Evolutionary conservation across 2,329 filamentous ascomycete genomes (phyloP).

Genomic region (Microdochium trichocladiopsis): DNA sequence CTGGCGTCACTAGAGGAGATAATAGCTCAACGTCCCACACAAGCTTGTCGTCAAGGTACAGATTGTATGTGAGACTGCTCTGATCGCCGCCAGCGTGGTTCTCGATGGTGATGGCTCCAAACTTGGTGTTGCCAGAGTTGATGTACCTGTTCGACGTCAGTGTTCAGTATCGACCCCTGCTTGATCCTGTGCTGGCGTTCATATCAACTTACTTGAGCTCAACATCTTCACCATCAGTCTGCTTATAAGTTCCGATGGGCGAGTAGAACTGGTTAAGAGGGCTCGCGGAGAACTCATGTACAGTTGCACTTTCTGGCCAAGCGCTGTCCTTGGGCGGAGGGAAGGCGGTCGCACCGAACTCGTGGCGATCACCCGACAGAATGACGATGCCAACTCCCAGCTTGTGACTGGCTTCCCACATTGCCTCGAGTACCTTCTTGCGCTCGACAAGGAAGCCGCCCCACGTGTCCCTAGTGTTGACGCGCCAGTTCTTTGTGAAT

Average conservation of each 20-base stretch:
- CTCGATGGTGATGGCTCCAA: slow-evolving; percentile 75
- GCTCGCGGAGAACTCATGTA: slow-evolving; percentile 88
- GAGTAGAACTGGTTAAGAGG: slow-evolving; percentile 93
- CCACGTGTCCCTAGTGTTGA: slow-evolving; percentile 88
- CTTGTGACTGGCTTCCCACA: slow-evolving; percentile 77
- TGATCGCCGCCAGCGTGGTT: slow-evolving; percentile 55
- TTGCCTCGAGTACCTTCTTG: slow-evolving; percentile 71
- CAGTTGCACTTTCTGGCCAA: slow-evolving; percentile 57
- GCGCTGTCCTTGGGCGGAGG: slow-evolving; percentile 52
- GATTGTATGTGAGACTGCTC: slow-evolving; percentile 69
- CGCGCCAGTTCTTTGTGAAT: slow-evolving; percentile 95
- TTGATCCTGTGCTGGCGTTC: background rate
- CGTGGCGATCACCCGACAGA: slow-evolving; percentile 88
- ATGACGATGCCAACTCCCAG: slow-evolving; percentile 73
- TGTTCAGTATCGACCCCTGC: slow-evolving; percentile 2
- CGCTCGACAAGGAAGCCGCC: slow-evolving; percentile 84
- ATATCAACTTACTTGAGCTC: slow-evolving; percentile 64
- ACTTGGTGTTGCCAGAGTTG: slow-evolving; percentile 82
- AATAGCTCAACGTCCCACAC: slow-evolving; percentile 61
- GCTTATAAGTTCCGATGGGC: slow-evolving; percentile 74
- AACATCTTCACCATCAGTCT: slow-evolving; percentile 76
- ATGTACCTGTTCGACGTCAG: slow-evolving; percentile 51
- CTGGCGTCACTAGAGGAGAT: slow-evolving; percentile 31
- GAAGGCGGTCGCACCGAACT: slow-evolving; percentile 86
- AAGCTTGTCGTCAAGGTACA: slow-evolving; percentile 77